phyloP scores from a whole-genome alignment of 768 basidiomycete species.

The Holtermanniella nyarrowii region DNA sequence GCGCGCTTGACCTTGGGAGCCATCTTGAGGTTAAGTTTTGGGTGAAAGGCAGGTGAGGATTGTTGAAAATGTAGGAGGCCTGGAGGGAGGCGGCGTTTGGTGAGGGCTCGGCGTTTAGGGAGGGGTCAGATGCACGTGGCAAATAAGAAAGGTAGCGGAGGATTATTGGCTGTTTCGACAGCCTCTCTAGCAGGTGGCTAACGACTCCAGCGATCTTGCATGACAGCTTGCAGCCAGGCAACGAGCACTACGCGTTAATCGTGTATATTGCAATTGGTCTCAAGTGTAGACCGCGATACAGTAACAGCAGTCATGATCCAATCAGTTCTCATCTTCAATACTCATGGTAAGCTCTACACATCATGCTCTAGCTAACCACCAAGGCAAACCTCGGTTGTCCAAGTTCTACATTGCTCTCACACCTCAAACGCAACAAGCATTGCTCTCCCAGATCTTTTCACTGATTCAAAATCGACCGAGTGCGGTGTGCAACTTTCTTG shows the following conservation, averaged over 20 bases:
- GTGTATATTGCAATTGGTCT: too few relatives aligned
- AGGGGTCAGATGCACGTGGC: too few relatives aligned
- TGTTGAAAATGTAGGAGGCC: neutral
- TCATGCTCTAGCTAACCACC: slow-evolving; percentile 61
- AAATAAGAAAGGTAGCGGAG: too few relatives aligned
- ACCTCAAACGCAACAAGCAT: slow-evolving; percentile 33
- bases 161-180: too few relatives aligned
- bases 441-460: slow-evolving; percentile 81
- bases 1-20: slow-evolving; percentile 34
- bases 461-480: slow-evolving; percentile 71
- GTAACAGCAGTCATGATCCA: slow-evolving; percentile 33
- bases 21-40: slow-evolving; percentile 5
- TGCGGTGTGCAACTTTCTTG: slow-evolving; percentile 89
- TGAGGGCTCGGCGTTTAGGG: neutral
- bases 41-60: neutral
- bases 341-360: slow-evolving; percentile 61
- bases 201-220: too few relatives aligned
- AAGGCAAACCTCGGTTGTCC: slow-evolving; percentile 40
- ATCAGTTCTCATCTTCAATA: slow-evolving; percentile 66
- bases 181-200: too few relatives aligned
- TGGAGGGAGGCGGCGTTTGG: neutral
- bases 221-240: too few relatives aligned
- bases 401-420: slow-evolving; percentile 41
- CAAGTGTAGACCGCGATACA: too few relatives aligned
- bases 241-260: too few relatives aligned